Evolutionary conservation across 2,329 filamentous ascomycete genomes (phyloP), one percentile per base, ranked within the genome.

Genomic region (Blastomyces silverae): DNA sequence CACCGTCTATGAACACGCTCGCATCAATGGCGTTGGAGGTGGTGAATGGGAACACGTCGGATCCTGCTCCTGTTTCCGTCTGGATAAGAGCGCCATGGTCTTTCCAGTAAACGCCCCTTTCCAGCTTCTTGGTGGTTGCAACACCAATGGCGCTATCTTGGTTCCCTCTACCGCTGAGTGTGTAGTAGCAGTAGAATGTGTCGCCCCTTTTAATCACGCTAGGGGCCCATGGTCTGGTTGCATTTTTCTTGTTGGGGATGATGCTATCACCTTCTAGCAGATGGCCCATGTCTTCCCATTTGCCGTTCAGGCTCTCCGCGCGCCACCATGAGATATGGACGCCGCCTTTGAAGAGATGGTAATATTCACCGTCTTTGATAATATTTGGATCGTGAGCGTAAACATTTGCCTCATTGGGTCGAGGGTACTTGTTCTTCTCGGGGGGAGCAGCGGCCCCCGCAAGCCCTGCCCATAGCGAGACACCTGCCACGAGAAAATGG

Each of bases 1-100:
- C 70, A 0, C 63, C 37, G 0, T 66, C 63, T 7, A 76, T 71
- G 28, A 76, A 73, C 0, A 75, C 69, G 25, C 42, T 61, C 4
- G 72, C 67, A 64, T 78, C 76, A 34, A 78, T 77, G 10, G 76
- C 74, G 64, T 78, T 78, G 7, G 75, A 71, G n/a, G 69, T 66
- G 1, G 68, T 76, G 37, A 73, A 76, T 7, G 75, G 75, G 52
- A 68, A 73, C 2, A 72, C 61, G 2, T 68, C 46, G 0, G 74
- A 73, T 11, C 68, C 65, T 0, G 64, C 61, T 0, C 75, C 75
- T 0, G 60, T 60, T 2, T 70, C 73, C 0, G 75, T 75, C 17
- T 73, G 71, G 59, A 78, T 71, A 2, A 78, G 7, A 0, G 71
- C 71, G 0, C 76, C 76, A 55, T 78, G 75, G 55, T 78, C 76